These are phyloP conservation scores for Naganishia onofrii DNA, from an alignment of 768 basidiomycete species.

Conservation along the genomic window DNA sequence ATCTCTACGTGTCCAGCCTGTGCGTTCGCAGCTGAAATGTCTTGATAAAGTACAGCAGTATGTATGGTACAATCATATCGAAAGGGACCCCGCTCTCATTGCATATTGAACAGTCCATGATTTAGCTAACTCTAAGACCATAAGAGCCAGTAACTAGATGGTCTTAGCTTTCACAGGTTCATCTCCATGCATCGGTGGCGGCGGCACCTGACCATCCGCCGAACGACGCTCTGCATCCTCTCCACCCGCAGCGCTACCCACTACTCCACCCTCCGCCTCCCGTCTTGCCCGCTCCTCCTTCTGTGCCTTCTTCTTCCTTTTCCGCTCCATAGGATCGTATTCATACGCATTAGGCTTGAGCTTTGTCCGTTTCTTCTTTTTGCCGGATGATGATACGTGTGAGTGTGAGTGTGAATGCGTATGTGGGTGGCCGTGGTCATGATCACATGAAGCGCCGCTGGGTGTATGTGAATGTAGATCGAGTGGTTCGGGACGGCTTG, in stretches of 20 bases:
- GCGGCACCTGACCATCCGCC: background rate
- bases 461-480: background rate
- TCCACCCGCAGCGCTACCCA: background rate
- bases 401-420: too few species aligned
- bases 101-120: too few species aligned
- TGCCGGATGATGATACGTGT: background rate
- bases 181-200: background rate
- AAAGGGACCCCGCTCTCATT: too few species aligned
- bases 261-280: background rate
- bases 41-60: too few species aligned
- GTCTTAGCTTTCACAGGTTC: too few species aligned
- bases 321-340: conserved; percentile 11
- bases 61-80: too few species aligned
- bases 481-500: conserved; percentile 4
- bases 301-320: conserved; percentile 7
- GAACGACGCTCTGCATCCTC: background rate
- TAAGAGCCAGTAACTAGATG: too few species aligned
- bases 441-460: background rate
- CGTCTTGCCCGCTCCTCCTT: background rate
- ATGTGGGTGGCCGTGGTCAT: too few species aligned
- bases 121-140: too few species aligned
- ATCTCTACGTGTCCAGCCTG: too few species aligned
- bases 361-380: conserved; percentile 5
- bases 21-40: too few species aligned
- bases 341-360: conserved; percentile 22